These are phyloP conservation scores for Plasmodium relictum DNA, from an alignment of 169 alveolate genomes.

Conservation along the genomic window DNA sequence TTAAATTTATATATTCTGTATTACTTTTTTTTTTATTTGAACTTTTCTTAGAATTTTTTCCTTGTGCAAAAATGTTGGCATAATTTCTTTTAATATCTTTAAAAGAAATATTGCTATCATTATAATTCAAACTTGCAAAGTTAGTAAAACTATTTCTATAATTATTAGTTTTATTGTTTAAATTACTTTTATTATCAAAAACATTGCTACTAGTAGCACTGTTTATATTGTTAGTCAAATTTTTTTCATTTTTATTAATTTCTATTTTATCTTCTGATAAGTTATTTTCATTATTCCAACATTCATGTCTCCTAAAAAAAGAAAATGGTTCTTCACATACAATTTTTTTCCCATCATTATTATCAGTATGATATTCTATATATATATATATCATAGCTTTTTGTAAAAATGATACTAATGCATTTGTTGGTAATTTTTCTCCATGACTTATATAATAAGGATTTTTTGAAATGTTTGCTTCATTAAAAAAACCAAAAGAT, in stretches of 20 bases:
- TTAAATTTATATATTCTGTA: neutral
- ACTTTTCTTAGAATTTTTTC: conserved; percentile 37
- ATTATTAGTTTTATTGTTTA: conserved; percentile 19
- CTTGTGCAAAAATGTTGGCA: conserved; percentile 73
- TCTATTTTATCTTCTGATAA: conserved; percentile 64
- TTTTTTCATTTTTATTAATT: conserved; percentile 27
- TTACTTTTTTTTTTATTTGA: conserved; percentile 25
- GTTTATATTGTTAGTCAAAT: conserved; percentile 28
- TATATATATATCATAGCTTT: conserved; percentile 91
- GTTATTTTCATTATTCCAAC: conserved; percentile 84
- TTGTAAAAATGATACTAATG: conserved; percentile 90
- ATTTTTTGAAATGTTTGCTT: conserved; percentile 87
- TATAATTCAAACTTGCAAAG: conserved; percentile 47
- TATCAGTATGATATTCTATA: conserved; percentile 91
- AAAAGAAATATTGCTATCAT: conserved; percentile 71
- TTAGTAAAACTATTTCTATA: conserved; percentile 59
- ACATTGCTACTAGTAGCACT: conserved; percentile 28
- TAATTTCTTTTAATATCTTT: conserved; percentile 62
- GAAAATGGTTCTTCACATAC: conserved; percentile 90
- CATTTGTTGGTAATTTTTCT: conserved; percentile 91
- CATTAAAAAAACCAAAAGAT: conserved; percentile 89
- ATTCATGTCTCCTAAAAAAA: conserved; percentile 89
- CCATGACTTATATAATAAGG: conserved; percentile 89
- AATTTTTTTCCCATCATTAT: conserved; percentile 84
- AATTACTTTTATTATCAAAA: conserved; percentile 15